phyloP scores from a whole-genome alignment of 768 basidiomycete genomes.

The Suillus clintonianus region DNA sequence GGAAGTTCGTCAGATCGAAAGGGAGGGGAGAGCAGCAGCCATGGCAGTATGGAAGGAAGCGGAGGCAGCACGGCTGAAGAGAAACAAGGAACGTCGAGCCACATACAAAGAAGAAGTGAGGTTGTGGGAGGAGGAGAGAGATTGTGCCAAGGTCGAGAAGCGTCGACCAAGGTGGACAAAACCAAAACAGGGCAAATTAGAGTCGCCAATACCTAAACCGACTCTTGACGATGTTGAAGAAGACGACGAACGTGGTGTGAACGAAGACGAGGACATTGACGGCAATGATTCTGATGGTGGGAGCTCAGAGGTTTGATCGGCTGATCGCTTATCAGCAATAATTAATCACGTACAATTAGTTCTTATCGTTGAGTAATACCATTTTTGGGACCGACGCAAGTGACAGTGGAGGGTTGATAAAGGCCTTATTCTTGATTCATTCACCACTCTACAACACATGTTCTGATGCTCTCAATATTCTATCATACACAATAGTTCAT shows the following conservation, averaged over 20 bases:
- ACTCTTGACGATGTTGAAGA: not conserved
- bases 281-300: not conserved
- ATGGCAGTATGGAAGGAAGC: constrained; percentile 20
- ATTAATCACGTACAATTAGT: not conserved
- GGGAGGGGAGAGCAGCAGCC: constrained; percentile 4
- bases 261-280: not conserved
- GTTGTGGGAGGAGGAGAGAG: constrained; percentile 20
- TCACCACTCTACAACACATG: not conserved
- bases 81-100: constrained; percentile 19
- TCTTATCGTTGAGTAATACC: not conserved
- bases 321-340: not conserved
- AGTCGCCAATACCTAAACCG: constrained; percentile 12
- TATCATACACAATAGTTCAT: not conserved
- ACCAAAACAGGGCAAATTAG: constrained; percentile 11
- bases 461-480: not conserved
- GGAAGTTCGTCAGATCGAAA: not conserved
- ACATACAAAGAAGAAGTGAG: constrained; percentile 10
- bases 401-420: not conserved
- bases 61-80: constrained; percentile 12
- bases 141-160: constrained; percentile 18
- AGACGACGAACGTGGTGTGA: not conserved
- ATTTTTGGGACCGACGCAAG: not conserved
- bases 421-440: not conserved
- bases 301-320: not conserved
- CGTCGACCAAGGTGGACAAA: constrained; percentile 17